These are phyloP conservation scores for Purpureocillium takamizusanense DNA, from an alignment of 2,329 filamentous ascomycete genomes.

Conservation along the genomic window DNA sequence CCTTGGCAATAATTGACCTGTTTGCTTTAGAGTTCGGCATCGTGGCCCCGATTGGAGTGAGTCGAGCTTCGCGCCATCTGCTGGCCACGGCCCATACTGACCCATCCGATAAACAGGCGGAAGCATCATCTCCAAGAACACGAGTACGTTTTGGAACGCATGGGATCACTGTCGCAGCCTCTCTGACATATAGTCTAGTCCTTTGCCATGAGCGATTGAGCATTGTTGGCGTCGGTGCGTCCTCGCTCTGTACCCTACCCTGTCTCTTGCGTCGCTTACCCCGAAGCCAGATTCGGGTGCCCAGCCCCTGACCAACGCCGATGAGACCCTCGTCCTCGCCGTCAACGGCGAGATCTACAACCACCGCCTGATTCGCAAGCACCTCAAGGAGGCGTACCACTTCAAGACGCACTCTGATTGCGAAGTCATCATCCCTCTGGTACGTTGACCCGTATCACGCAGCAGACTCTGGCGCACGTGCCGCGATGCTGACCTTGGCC, in stretches of 20 bases:
- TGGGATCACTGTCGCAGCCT: background rate
- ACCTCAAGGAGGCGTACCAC: constrained; percentile 72
- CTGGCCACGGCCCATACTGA: no score
- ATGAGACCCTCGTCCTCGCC: constrained; percentile 78
- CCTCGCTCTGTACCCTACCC: background rate
- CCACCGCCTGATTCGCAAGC: constrained; percentile 89
- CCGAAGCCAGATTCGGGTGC: constrained; percentile 72
- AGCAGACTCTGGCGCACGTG: no score
- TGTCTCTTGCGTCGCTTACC: constrained; percentile 9
- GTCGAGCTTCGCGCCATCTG: constrained; percentile 23
- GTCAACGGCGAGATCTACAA: constrained; percentile 99
- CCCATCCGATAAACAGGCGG: constrained; percentile 49
- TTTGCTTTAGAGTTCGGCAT: constrained; percentile 66
- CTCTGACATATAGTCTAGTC: constrained; percentile 44
- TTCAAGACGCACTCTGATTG: constrained; percentile 99
- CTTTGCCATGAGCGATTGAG: constrained; percentile 95
- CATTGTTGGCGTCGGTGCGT: constrained; percentile 90
- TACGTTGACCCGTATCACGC: constrained; percentile 45
- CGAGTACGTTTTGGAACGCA: constrained; percentile 53
- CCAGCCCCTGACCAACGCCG: constrained; percentile 88
- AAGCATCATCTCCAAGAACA: constrained; percentile 81
- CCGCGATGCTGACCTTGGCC: background rate
- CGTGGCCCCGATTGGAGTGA: constrained; percentile 98
- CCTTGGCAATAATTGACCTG: constrained; percentile 5
- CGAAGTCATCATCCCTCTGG: constrained; percentile 96